Percentiles rank a stretch among this genome's conserved stretches.
Evolutionary conservation across 306 rosid species (phyloP).

Genomic region (Quercus cerris): DNA sequence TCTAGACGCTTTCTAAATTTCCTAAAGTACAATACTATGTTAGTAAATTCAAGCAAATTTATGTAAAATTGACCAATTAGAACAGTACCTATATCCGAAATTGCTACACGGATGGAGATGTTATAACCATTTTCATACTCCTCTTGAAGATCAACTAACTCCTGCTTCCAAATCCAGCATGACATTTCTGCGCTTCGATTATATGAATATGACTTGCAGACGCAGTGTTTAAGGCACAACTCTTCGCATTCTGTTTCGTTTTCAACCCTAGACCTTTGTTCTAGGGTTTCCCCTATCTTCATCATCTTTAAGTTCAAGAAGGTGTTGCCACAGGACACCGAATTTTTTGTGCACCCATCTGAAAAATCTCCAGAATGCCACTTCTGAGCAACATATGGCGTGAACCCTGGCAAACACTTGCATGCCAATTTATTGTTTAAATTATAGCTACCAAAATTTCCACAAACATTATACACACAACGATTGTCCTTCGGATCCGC

Average conservation of each 20-base stretch:
- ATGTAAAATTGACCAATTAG: too few relatives aligned
- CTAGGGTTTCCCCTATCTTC: background rate
- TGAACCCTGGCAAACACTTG: constrained; percentile 14
- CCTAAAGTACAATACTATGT: too few relatives aligned
- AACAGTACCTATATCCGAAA: constrained; percentile 31
- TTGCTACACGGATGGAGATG: constrained; percentile 17
- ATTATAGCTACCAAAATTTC: constrained; percentile 1
- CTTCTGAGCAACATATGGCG: background rate
- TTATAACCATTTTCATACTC: background rate
- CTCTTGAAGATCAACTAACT: constrained; percentile 22
- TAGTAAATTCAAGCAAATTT: too few relatives aligned
- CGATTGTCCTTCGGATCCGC: constrained; percentile 11
- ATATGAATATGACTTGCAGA: constrained; percentile 32
- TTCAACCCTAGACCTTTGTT: too few relatives aligned
- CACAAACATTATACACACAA: background rate
- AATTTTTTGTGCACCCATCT: background rate
- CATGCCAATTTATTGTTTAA: background rate
- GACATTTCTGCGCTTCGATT: background rate
- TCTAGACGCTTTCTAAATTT: too few relatives aligned
- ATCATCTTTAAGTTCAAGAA: constrained; percentile 23
- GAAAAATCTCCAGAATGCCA: background rate
- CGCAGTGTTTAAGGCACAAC: background rate
- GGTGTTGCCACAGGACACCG: background rate
- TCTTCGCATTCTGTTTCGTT: constrained; percentile 25
- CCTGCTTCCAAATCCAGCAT: constrained; percentile 25